Base-by-base conservation (phyloP, 805 yeast species). In the Tetrapisispora iriomotensis region DNA sequence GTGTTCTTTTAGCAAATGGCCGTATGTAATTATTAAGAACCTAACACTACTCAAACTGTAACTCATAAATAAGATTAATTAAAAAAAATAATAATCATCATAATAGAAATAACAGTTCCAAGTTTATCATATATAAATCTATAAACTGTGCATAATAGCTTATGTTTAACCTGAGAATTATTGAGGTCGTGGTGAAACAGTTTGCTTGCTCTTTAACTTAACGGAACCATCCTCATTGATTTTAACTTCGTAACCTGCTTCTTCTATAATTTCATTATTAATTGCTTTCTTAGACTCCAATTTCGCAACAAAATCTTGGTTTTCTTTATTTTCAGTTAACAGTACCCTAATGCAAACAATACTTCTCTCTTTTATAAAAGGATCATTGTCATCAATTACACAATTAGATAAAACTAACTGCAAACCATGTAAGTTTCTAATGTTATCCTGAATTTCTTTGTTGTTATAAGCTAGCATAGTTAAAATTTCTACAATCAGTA, bases 381-480 rank as follows among this genome's bases (percentile, higher is more conserved):
- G 97, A 56, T 92, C 94, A 54, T 83, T 77, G 33, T 78, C 79
- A 57, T 90, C 97, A 37, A 92, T 77, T 29, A 82, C 74, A 62
- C 96, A 88, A 45, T 79, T 81, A 7, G 88, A 81, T 19, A 90
- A 64, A 0, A 88, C 68, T 15, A 84, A 60, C 38, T 77, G 84
- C 12, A 90, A 57, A 0, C 86, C 94, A 34, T 81, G 83, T 1
- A 66, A 48, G 22, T 71, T 71, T 34, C 96, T 65, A 26, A 83
- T 65, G 31, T 61, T 55, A 41, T 88, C 90, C 54, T 90, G 96
- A 5, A 75, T 71, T 5, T 64, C 65, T 33, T 58, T 63, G 34
- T 77, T 70, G 0, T 70, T 64, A 45, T 70, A 70, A 0, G 73
- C 68, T 34, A 87, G 55, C 35, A 71, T 68, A 0, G 87, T 70